phyloP scores from a whole-genome alignment of 495 filamentous ascomycete genomes.

The Aspergillus incahuasiensis region DNA sequence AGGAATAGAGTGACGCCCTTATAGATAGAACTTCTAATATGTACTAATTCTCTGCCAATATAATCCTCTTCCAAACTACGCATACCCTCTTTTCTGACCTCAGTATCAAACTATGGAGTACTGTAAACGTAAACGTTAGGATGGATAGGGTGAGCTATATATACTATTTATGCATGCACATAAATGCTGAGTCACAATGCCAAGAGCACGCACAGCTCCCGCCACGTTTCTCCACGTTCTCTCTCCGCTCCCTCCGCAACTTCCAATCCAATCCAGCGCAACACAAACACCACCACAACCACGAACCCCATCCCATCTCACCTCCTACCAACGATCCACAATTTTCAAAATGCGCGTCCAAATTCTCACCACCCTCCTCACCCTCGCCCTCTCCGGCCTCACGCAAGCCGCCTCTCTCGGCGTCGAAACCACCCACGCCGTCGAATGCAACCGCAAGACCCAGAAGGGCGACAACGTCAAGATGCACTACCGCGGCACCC shows the following conservation, averaged over 20 bases:
- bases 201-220: neutral
- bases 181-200: neutral
- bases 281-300: neutral
- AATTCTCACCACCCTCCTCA: constrained; percentile 36
- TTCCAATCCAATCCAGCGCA: neutral
- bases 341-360: constrained; percentile 30
- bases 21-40: too few species aligned
- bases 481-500: constrained; percentile 85
- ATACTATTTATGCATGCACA: too few species aligned
- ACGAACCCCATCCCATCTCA: neutral
- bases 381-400: constrained; percentile 53
- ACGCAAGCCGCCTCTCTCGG: constrained; percentile 56
- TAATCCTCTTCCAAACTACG: too few species aligned
- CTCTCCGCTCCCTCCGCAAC: neutral
- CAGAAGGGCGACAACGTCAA: constrained; percentile 69
- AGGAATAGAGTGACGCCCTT: too few species aligned
- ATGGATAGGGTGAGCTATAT: too few species aligned
- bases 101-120: too few species aligned
- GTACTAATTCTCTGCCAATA: too few species aligned
- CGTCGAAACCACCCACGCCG: constrained; percentile 69
- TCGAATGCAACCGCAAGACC: constrained; percentile 71
- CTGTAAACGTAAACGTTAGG: too few species aligned
- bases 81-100: too few species aligned
- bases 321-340: too few species aligned
- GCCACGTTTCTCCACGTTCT: neutral